Conservation (phyloP, 2,329 filamentous ascomycete genomes). For the Hypoxylon sp. region DNA sequence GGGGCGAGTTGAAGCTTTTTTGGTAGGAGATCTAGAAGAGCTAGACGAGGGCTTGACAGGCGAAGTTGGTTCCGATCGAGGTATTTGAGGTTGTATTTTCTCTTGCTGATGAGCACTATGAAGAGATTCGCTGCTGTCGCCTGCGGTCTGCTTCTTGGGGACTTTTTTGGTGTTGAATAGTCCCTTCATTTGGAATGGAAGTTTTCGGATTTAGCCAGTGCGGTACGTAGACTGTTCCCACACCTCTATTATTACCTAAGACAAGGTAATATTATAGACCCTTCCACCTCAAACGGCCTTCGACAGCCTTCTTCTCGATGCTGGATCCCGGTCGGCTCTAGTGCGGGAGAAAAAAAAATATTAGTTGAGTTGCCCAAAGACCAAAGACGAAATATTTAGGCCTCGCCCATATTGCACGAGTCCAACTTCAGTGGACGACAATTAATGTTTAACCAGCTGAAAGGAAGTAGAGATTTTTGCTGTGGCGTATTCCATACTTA, state of each 20-base stretch:
- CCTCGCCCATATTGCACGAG: neutral
- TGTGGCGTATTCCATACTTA: slow-evolving; percentile 18
- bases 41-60: slow-evolving; percentile 48
- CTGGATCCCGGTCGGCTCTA: slow-evolving; percentile 40
- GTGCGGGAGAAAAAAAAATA: slow-evolving; percentile 31
- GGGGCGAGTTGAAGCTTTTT: slow-evolving; percentile 50
- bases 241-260: slow-evolving; percentile 49
- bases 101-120: slow-evolving; percentile 46
- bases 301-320: slow-evolving; percentile 39
- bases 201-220: slow-evolving; percentile 36
- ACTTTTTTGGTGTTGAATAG: slow-evolving; percentile 56
- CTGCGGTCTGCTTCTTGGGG: slow-evolving; percentile 53
- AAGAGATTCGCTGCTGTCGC: slow-evolving; percentile 51
- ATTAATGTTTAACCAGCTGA: slow-evolving; percentile 14
- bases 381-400: slow-evolving; percentile 5
- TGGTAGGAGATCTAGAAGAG: slow-evolving; percentile 45
- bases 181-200: slow-evolving; percentile 55
- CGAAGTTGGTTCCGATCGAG: slow-evolving; percentile 50
- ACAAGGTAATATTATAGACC: slow-evolving; percentile 39
- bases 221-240: slow-evolving; percentile 42
- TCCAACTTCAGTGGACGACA: slow-evolving; percentile 3
- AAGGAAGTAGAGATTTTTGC: slow-evolving; percentile 4
- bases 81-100: slow-evolving; percentile 44
- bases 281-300: slow-evolving; percentile 37
- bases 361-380: slow-evolving; percentile 28